Percentiles rank a stretch among this genome's conserved stretches.
Conservation (phyloP, 2,329 filamentous ascomycete species). For the Fusarium chuoi region DNA sequence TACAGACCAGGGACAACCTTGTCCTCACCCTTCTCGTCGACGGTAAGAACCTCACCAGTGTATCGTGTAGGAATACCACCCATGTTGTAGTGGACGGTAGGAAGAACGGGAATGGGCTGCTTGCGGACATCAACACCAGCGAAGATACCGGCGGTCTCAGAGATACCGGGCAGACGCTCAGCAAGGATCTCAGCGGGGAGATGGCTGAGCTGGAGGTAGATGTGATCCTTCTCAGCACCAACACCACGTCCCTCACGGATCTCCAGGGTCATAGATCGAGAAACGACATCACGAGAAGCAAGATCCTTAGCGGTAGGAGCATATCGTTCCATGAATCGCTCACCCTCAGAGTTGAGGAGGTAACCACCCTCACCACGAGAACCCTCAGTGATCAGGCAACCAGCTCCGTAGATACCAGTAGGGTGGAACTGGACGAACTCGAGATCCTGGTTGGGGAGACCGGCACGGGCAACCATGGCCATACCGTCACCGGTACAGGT, state of each 20-base stretch:
- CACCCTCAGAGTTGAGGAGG: slow-evolving; percentile 95
- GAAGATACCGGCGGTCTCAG: slow-evolving; percentile 97
- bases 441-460: slow-evolving; percentile 97
- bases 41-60: slow-evolving; percentile 93
- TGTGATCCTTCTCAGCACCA: slow-evolving; percentile 96
- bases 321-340: slow-evolving; percentile 99
- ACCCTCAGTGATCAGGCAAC: slow-evolving; percentile 97
- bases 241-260: slow-evolving; percentile 98
- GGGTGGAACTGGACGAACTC: slow-evolving; percentile 99
- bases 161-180: slow-evolving; percentile 97
- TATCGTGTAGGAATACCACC: slow-evolving; percentile 98
- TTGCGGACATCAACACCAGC: slow-evolving; percentile 96
- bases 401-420: slow-evolving; percentile 98
- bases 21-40: slow-evolving; percentile 88
- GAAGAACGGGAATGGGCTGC: slow-evolving; percentile 95
- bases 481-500: slow-evolving; percentile 99
- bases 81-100: slow-evolving; percentile 99
- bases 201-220: slow-evolving; percentile 97
- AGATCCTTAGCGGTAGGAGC: slow-evolving; percentile 98
- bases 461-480: slow-evolving; percentile 98
- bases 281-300: slow-evolving; percentile 94
- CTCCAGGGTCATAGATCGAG: slow-evolving; percentile 97
- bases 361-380: slow-evolving; percentile 98
- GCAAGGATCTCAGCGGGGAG: slow-evolving; percentile 90
- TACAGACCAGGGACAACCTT: slow-evolving; percentile 94